Base-by-base conservation (phyloP, 331 rosid species). In the Quercus lobata region DNA sequence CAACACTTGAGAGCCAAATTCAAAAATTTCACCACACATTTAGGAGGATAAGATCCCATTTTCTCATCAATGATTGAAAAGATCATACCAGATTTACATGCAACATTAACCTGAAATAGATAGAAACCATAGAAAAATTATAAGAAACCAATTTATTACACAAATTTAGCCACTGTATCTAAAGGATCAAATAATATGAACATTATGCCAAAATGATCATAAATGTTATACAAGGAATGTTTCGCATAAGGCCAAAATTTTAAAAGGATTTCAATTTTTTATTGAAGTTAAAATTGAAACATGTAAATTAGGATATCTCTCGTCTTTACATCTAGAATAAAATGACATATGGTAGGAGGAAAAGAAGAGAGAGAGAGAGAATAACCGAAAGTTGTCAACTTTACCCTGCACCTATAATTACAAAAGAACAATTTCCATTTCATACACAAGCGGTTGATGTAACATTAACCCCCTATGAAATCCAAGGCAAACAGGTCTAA, bases 31-130 rank as follows among this genome's bases (percentile, higher is more conserved):
- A 86, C 89, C 60, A 90, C 86, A 17, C 88, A 89, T 71, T 93
- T 93, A 1, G 91, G 83, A 37, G 93, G 87, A 74, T 90, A 92
- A 1, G 98, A 80, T n/a, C 99, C 98, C 95, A 96, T 87, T 18
- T 85, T 82, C 15, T 27, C 78, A 72, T 92, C 99, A 3, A 96
- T 77, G 2, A 95, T 62, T 5, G 97, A 89, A 80, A 88, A 85
- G 73, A 89, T 81, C 77, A 55, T 83, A 5, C 97, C 97, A 1
- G 93, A 78, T 69, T 91, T 90, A 75, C 87, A 88, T n/a, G 94
- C 90, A 35, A 79, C 53, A 16, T 83, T 87, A 34, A 91, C 97
- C 99, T 95, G 84, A 30, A 73, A 49, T 25, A 35, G 41, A 55
- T 44, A 27, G 60, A 73, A 35, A 68, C 72, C 12, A 22, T n/a